Percentiles rank a stretch among this genome's conserved stretches.
phyloP scores from a whole-genome alignment of 225 moss, liverwort and hornwort species.

The Anthoceros angustus region DNA sequence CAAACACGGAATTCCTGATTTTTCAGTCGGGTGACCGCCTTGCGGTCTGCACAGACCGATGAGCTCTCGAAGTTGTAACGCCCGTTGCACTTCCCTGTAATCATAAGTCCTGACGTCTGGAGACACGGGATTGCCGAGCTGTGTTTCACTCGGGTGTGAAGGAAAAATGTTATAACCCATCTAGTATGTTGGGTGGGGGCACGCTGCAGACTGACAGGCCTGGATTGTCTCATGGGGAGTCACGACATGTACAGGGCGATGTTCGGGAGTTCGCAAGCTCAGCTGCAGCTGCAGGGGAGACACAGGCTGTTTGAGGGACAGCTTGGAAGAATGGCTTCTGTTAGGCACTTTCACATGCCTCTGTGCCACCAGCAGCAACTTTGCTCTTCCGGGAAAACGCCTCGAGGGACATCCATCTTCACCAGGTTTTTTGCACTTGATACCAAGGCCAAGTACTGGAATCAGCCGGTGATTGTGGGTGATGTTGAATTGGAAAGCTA shows the following conservation, averaged over 20 bases:
- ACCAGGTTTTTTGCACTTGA: background rate
- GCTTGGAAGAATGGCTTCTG: background rate
- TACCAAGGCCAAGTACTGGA: background rate
- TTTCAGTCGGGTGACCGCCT: too few species aligned
- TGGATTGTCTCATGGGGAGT: background rate
- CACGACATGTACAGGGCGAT: background rate
- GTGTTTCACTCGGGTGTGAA: too few species aligned
- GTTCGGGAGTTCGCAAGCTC: background rate
- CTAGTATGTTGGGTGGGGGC: background rate
- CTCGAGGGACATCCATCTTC: background rate
- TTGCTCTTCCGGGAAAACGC: background rate
- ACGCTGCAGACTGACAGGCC: background rate
- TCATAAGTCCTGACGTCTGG: too few species aligned
- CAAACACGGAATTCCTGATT: too few species aligned
- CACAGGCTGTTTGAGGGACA: constrained; percentile 1
- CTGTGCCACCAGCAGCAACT: background rate
- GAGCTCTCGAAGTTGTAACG: too few species aligned
- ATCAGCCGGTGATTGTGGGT: background rate
- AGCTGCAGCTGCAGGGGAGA: background rate
- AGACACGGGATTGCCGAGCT: too few species aligned
- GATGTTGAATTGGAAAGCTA: too few species aligned
- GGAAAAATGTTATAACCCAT: background rate
- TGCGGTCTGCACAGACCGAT: too few species aligned
- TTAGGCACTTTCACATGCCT: background rate
- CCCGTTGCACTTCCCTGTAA: too few species aligned